phyloP scores from a whole-genome alignment of 805 yeast species.

The Kazachstania psychrophila region DNA sequence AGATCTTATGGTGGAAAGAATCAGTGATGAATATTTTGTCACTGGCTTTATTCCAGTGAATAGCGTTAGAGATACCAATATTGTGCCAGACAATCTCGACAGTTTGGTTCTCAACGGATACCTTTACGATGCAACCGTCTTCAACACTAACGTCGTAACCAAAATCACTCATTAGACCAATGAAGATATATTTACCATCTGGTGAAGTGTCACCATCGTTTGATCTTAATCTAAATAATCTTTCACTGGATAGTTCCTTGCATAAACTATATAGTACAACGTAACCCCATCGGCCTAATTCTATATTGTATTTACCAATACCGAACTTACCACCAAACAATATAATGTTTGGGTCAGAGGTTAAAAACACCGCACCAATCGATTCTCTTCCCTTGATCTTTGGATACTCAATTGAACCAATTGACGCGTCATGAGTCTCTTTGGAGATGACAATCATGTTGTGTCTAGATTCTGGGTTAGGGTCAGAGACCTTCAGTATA shows the following conservation, averaged over 20 bases:
- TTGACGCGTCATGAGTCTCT: too few relatives aligned
- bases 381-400: slow-evolving; percentile 26
- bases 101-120: slow-evolving; percentile 28
- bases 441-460: too few relatives aligned
- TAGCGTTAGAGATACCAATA: slow-evolving; percentile 61
- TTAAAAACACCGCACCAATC: slow-evolving; percentile 59
- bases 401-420: slow-evolving; percentile 13
- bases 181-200: slow-evolving; percentile 58
- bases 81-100: slow-evolving; percentile 30
- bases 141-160: slow-evolving; percentile 30
- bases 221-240: slow-evolving; percentile 40
- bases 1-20: slow-evolving; percentile 39
- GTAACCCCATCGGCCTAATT: slow-evolving; percentile 31
- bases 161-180: slow-evolving; percentile 71
- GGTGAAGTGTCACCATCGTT: slow-evolving; percentile 81
- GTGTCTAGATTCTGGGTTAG: slow-evolving; percentile 4
- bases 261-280: slow-evolving; percentile 29
- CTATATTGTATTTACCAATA: slow-evolving; percentile 45
- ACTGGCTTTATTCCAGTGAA: slow-evolving; percentile 40
- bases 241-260: slow-evolving; percentile 26
- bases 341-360: slow-evolving; percentile 36
- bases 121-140: slow-evolving; percentile 45
- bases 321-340: slow-evolving; percentile 60
- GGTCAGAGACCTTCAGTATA: slow-evolving; percentile 3
- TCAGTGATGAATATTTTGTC: slow-evolving; percentile 44